Base-by-base conservation (phyloP, 768 basidiomycete genomes). In the Collybia sp. region DNA sequence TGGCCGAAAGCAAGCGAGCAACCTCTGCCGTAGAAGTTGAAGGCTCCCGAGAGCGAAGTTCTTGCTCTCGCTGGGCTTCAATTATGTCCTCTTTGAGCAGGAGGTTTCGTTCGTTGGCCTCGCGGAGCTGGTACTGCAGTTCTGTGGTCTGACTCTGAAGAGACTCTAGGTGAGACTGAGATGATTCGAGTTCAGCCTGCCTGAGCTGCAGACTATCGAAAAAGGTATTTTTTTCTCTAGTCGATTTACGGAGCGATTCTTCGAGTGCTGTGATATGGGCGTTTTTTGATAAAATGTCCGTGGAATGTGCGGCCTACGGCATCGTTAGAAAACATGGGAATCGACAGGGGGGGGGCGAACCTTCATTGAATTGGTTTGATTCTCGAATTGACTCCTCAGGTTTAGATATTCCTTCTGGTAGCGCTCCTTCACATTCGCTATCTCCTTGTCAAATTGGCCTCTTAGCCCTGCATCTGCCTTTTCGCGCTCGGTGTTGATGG, bases 171-270 rank as follows among this genome's bases (percentile, higher is more conserved):
- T 88, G 83, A 4, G 79, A 80, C 51, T 85, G 83, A 4, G 83
- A 80, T 1, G 88, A 86, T 65, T 99, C 96, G 10, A 88, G 64
- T 58, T 97, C 94, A 12, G 89, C 93, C 61, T 95, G 92, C 25
- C 89, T 84, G 40, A 86, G 57, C 64, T 98, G 93, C 3, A 93
- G 72, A 49, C 87, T 81, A 53, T 94, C 89, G 60, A 97, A 98
- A 51, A 92, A 76, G 10, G 70, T 62, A 53, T 82, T 84, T 57
- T 93, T 94, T 59, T 93, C 89, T 19, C 71, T 65, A 12, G 80
- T 78, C 6, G 93, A 72, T 25, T 73, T 80, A 51, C 77, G 75
- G n/a, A 91, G 69, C 1, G 83, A 82, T 32, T 69, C 67, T 56
- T 94, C 88, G 30, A 98, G 75, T 8, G 79, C 69, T 6, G 75